phyloP scores from a whole-genome alignment of 2,329 filamentous ascomycete species.

The Corniculantispora saksenae region DNA sequence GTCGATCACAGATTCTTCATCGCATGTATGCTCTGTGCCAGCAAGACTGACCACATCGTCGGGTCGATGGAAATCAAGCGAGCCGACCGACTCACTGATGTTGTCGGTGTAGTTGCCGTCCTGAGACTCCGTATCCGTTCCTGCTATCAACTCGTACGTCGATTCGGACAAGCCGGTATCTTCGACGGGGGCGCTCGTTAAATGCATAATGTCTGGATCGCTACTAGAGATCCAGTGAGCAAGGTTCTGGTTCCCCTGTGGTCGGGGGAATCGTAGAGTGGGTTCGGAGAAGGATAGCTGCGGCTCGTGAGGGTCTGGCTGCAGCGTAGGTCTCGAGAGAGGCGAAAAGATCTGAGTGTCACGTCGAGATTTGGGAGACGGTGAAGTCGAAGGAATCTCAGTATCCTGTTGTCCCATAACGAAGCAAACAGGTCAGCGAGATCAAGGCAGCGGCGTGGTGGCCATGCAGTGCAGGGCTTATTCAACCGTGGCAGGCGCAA shows the following conservation, averaged over 20 bases:
- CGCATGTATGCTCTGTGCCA: conserved; percentile 50
- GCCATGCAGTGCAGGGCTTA: conserved; percentile 13
- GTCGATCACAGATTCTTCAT: conserved; percentile 42
- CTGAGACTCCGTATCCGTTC: conserved; percentile 55
- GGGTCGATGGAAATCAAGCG: conserved; percentile 48
- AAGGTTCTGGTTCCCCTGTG: conserved; percentile 55
- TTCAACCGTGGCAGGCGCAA: not conserved
- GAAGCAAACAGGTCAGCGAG: conserved; percentile 35
- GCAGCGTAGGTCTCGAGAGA: conserved; percentile 26
- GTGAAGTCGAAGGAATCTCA: conserved; percentile 29
- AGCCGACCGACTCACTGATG: conserved; percentile 50
- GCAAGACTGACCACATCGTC: conserved; percentile 55
- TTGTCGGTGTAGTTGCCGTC: conserved; percentile 50
- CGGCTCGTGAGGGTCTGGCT: conserved; percentile 19
- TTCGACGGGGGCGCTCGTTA: conserved; percentile 43
- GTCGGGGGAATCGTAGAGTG: conserved; percentile 57
- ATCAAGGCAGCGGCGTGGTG: not conserved
- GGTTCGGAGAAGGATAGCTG: conserved; percentile 46
- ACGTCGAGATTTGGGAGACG: conserved; percentile 26
- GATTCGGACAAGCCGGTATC: conserved; percentile 57
- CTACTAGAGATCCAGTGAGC: conserved; percentile 62
- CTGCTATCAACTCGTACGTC: conserved; percentile 57
- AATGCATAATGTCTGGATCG: conserved; percentile 57
- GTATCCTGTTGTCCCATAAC: conserved; percentile 54
- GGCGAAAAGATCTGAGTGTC: conserved; percentile 31